Evolutionary conservation across 106 monocot genomes (phyloP).

Genomic region (Iris macrosiphon): DNA sequence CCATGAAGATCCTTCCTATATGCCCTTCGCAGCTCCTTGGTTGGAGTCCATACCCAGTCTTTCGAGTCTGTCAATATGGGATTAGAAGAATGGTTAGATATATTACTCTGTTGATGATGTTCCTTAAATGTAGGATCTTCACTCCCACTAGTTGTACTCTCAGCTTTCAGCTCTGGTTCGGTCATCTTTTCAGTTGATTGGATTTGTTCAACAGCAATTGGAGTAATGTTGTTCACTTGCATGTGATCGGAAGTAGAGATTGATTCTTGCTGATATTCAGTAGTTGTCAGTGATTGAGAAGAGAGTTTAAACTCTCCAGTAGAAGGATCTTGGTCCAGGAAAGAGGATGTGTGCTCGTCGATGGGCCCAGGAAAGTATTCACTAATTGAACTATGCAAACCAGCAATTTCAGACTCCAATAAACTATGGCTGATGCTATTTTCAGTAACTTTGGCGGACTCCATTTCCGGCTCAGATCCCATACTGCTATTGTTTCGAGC

Average conservation of each 20-base stretch:
- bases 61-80: slow-evolving; percentile 20
- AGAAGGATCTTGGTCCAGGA: background rate
- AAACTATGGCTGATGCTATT: no score
- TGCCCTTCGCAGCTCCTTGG: slow-evolving; percentile 31
- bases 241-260: slow-evolving; percentile 9
- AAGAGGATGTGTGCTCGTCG: slow-evolving; percentile 3
- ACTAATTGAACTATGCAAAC: background rate
- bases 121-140: background rate
- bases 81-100: slow-evolving; percentile 11
- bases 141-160: slow-evolving; percentile 3
- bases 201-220: background rate
- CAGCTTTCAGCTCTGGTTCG: slow-evolving; percentile 10
- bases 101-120: background rate
- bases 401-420: background rate
- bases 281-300: no score
- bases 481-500: slow-evolving; percentile 5
- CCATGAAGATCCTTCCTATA: slow-evolving; percentile 45
- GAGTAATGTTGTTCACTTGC: slow-evolving; percentile 3
- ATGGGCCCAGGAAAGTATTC: background rate
- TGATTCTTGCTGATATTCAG: background rate
- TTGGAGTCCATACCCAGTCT: slow-evolving; percentile 64
- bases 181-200: background rate
- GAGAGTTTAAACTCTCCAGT: no score
- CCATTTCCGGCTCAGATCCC: slow-evolving; percentile 2
- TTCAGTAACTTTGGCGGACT: slow-evolving; percentile 8